Evolutionary conservation across 2,329 filamentous ascomycete genomes (phyloP).

Genomic region (Talaromyces albobiverticillius): DNA sequence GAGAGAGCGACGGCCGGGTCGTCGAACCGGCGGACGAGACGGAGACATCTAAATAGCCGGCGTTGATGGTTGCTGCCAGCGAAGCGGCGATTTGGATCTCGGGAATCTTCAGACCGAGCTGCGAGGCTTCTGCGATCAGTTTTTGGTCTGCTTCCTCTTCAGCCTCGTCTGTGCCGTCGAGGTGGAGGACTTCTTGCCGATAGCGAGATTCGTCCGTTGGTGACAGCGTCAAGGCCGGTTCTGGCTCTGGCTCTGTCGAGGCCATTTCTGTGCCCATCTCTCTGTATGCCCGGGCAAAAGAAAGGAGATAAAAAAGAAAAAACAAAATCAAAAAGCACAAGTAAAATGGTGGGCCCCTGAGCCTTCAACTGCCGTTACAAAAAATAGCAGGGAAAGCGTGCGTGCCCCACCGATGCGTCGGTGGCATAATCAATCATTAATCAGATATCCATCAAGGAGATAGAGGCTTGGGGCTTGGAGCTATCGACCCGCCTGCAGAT

Average conservation of each 20-base stretch:
- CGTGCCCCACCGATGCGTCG: conserved; percentile 6
- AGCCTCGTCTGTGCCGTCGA: conserved; percentile 31
- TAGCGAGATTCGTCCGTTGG: conserved; percentile 37
- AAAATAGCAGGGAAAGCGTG: conserved; percentile 5
- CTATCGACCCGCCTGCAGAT: background rate
- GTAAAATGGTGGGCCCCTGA: background rate
- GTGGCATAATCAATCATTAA: conserved; percentile 7
- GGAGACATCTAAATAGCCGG: conserved; percentile 29
- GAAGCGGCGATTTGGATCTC: conserved; percentile 31
- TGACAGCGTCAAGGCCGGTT: background rate
- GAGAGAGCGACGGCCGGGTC: conserved; percentile 22
- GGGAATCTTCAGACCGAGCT: conserved; percentile 35
- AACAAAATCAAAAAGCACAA: background rate
- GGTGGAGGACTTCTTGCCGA: conserved; percentile 33
- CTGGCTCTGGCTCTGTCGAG: background rate
- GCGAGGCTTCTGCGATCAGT: conserved; percentile 36
- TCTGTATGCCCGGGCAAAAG: background rate
- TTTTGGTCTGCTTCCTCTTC: conserved; percentile 37
- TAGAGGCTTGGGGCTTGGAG: no score
- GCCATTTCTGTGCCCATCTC: conserved; percentile 1
- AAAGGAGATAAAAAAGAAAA: background rate
- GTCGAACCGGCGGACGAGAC: conserved; percentile 23
- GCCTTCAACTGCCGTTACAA: conserved; percentile 1
- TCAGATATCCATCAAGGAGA: no score
- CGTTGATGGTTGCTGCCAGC: conserved; percentile 34